Percentiles rank a stretch among this genome's conserved stretches.
Conservation (phyloP, 2,329 filamentous ascomycete species). For the Colletotrichum sp. region DNA sequence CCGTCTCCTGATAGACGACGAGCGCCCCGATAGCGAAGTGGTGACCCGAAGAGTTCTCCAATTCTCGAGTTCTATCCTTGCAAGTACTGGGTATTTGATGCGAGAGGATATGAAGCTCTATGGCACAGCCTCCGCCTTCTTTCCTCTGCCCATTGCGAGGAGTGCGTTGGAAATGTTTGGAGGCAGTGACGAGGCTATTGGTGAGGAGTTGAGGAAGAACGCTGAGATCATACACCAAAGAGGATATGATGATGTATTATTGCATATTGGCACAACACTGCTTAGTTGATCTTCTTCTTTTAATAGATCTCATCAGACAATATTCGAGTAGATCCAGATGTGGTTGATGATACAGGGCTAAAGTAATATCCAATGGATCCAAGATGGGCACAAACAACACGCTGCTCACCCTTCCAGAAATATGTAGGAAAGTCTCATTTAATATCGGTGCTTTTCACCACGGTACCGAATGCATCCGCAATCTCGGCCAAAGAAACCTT, state of each 20-base stretch:
- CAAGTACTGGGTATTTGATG: slow-evolving; percentile 40
- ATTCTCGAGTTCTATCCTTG: background rate
- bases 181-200: no score
- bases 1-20: slow-evolving; percentile 21
- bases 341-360: background rate
- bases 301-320: rapidly evolving
- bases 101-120: slow-evolving; percentile 43
- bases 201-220: no score
- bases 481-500: slow-evolving; percentile 61
- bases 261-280: rapidly evolving
- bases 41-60: background rate
- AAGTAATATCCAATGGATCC: no score
- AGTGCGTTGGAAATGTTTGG: background rate
- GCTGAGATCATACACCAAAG: background rate
- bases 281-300: background rate
- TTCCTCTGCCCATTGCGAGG: slow-evolving; percentile 31
- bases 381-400: background rate
- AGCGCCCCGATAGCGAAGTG: background rate
- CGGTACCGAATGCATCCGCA: slow-evolving; percentile 66
- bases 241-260: background rate
- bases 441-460: slow-evolving; percentile 45
- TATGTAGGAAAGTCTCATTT: background rate
- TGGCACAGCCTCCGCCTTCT: slow-evolving; percentile 37
- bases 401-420: background rate
- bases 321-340: background rate